phyloP scores from a whole-genome alignment of 2,329 filamentous ascomycete species.

The Colletotrichum salicis region DNA sequence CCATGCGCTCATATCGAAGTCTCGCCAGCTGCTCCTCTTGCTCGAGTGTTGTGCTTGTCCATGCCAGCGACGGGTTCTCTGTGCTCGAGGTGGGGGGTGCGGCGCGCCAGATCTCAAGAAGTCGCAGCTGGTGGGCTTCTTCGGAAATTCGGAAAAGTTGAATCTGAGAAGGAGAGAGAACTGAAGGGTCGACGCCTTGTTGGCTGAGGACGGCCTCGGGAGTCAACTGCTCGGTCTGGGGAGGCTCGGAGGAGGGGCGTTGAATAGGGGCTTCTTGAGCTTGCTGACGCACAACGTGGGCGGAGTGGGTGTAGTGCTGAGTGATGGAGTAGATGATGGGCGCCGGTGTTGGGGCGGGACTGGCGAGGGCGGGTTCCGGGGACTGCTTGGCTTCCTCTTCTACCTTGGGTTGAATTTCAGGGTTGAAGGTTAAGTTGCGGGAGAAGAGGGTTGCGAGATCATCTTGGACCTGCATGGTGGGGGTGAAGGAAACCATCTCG shows the following conservation, averaged over 20 bases:
- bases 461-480: slow-evolving; percentile 75
- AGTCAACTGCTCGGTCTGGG: slow-evolving; percentile 58
- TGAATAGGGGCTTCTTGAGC: slow-evolving; percentile 46
- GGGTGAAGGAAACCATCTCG: slow-evolving; percentile 51
- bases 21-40: slow-evolving; percentile 69
- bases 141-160: slow-evolving; percentile 83
- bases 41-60: slow-evolving; percentile 63
- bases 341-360: slow-evolving; percentile 44
- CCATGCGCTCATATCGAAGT: slow-evolving; percentile 67
- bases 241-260: slow-evolving; percentile 62
- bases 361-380: slow-evolving; percentile 37
- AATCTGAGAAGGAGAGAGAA: slow-evolving; percentile 79
- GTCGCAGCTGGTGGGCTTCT: slow-evolving; percentile 74
- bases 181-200: slow-evolving; percentile 75
- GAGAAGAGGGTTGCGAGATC: slow-evolving; percentile 85
- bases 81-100: slow-evolving; percentile 73
- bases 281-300: slow-evolving; percentile 66
- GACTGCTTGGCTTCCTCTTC: slow-evolving; percentile 46
- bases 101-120: slow-evolving; percentile 88
- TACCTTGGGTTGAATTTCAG: slow-evolving; percentile 47
- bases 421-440: slow-evolving; percentile 75
- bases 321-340: slow-evolving; percentile 78
- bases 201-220: slow-evolving; percentile 69
- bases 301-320: slow-evolving; percentile 85
- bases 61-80: slow-evolving; percentile 64